phyloP scores from a whole-genome alignment of 441 rosid genomes.

The Croton laevigatus region DNA sequence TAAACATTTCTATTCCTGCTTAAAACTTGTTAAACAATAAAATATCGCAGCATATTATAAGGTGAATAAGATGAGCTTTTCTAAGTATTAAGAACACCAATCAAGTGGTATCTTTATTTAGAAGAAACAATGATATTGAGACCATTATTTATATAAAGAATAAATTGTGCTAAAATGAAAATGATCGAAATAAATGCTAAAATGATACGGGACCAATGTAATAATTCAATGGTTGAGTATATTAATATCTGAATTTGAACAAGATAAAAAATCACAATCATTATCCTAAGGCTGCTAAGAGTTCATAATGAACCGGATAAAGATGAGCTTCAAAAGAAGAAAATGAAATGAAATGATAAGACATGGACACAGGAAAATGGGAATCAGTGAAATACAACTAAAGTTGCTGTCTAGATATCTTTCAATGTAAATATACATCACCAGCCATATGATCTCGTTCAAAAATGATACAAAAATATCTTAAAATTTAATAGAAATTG shows the following conservation, averaged over 20 bases:
- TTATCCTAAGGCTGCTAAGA: background rate
- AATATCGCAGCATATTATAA: too few relatives aligned
- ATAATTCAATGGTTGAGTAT: background rate
- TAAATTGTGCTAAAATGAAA: too few relatives aligned
- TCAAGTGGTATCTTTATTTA: too few relatives aligned
- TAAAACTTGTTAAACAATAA: too few relatives aligned
- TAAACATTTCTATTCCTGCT: too few relatives aligned
- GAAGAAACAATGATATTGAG: too few relatives aligned
- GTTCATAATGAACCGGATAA: background rate
- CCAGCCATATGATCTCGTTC: background rate
- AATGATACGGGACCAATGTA: too few relatives aligned
- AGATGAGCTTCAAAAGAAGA: background rate
- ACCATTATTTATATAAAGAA: too few relatives aligned
- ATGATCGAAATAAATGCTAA: too few relatives aligned
- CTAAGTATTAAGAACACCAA: too few relatives aligned
- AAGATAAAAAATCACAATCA: background rate
- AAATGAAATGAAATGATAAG: conserved; percentile 1
- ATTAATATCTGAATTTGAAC: background rate
- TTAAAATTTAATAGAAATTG: too few relatives aligned
- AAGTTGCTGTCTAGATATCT: background rate
- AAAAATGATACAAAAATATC: background rate
- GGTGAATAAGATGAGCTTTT: too few relatives aligned
- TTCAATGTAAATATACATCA: background rate
- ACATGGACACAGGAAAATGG: background rate
- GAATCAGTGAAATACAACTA: background rate